Base-by-base conservation (phyloP, 805 yeast genomes). In the Suhomyces faveliae region DNA sequence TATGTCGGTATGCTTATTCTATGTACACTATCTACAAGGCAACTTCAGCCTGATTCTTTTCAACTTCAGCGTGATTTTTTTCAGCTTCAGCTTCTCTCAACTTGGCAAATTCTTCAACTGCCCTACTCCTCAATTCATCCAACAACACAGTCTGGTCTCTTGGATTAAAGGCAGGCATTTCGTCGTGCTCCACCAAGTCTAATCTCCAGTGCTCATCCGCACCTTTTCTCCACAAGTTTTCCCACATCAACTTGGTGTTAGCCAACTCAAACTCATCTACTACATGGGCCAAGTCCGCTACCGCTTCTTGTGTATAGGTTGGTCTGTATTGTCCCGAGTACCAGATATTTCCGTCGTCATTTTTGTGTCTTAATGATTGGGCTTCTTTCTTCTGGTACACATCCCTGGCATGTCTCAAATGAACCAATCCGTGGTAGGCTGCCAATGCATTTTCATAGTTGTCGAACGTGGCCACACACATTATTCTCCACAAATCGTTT, bases 301-400 rank as follows among this genome's bases (percentile, higher is more conserved):
- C 89, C 1, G 97, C 87, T 66, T 91, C 97, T 65, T 89, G 96
- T 10, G 95, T 76, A 68, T 85, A 88, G 0, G 94, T 83, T 21
- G 97, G 97, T 61, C 97, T 80, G 72, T 79, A 92, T 67, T 88
- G 96, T 41, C 89, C 92, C 48, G 85, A 80, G 64, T 75, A 85
- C 96, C 97, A 90, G 43, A 84, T 81, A 67, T 87, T 84, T 1
- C 95, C 94, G 49, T 81, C 87, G 40, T 76, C 79, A 61, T 87
- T 81, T 62, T 87, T 81, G 60, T 81, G 83, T 59, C 97, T 78
- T 76, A 85, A 71, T 40, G 75, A 71, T 59, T 80, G 78, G 22
- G 92, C 89, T 58, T 80, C 81, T 53, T 80, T 73, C 30, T 72
- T 69, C 52, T 77, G 73, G n/a, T 75, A 64, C 20, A 80, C 74